Percentiles rank a stretch among this genome's conserved stretches.
Evolutionary conservation across 208 protist species (phyloP).

Genomic region (Wallacemonas rigidus): DNA sequence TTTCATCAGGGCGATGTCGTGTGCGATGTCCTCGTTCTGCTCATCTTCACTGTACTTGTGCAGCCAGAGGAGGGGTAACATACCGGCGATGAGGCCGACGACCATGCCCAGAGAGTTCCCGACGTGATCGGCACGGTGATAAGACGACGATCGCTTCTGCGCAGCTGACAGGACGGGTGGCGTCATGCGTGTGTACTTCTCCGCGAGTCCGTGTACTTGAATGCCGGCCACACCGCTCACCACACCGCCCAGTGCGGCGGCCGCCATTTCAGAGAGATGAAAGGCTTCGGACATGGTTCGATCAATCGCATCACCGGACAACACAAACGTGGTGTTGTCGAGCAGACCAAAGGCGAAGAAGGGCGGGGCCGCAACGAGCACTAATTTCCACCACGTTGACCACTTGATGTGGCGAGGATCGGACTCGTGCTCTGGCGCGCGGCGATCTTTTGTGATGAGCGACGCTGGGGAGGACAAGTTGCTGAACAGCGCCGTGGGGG

Average conservation of each 20-base stretch:
- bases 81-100: constrained; percentile 70
- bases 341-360: constrained; percentile 89
- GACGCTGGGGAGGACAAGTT: neutral
- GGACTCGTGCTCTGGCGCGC: neutral
- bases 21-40: constrained; percentile 31
- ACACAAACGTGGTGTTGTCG: constrained; percentile 82
- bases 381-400: constrained; percentile 42
- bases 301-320: constrained; percentile 82
- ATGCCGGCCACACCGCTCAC: constrained; percentile 85
- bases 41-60: constrained; percentile 19
- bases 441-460: neutral
- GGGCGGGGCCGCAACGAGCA: constrained; percentile 55
- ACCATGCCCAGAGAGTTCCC: constrained; percentile 86
- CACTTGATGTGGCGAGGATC: constrained; percentile 50
- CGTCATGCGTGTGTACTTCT: constrained; percentile 59
- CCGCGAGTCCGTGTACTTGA: constrained; percentile 85
- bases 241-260: constrained; percentile 79
- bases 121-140: constrained; percentile 39
- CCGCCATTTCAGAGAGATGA: constrained; percentile 70
- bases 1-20: constrained; percentile 33
- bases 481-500: neutral
- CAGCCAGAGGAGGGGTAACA: constrained; percentile 77
- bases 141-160: constrained; percentile 44
- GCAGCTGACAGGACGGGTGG: constrained; percentile 58
- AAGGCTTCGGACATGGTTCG: constrained; percentile 59